These are phyloP conservation scores for Penicillium lagena DNA, from an alignment of 495 filamentous ascomycete species.

Conservation along the genomic window DNA sequence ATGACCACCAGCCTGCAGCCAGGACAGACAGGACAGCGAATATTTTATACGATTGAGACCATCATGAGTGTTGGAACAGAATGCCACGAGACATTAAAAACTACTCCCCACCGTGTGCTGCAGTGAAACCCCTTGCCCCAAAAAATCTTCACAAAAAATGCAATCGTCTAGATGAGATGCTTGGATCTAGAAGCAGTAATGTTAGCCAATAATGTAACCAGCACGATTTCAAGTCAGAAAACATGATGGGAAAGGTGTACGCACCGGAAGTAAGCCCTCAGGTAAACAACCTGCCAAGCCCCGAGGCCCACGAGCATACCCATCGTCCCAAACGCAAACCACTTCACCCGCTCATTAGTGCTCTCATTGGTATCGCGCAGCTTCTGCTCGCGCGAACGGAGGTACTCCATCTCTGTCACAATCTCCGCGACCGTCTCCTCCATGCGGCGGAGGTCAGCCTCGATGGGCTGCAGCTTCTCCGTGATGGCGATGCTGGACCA, in stretches of 20 bases:
- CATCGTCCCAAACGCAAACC: constrained; percentile 95
- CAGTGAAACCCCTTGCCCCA: constrained; percentile 3
- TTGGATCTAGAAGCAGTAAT: constrained; percentile 51
- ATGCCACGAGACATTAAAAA: constrained; percentile 26
- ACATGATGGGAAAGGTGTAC: constrained; percentile 9
- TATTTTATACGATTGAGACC: constrained; percentile 36
- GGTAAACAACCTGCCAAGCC: constrained; percentile 94
- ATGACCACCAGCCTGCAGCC: constrained; percentile 3
- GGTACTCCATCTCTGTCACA: constrained; percentile 86
- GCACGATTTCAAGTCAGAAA: too few relatives aligned
- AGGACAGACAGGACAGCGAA: constrained; percentile 17
- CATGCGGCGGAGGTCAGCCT: constrained; percentile 90
- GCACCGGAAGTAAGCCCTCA: constrained; percentile 93
- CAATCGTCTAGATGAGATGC: constrained; percentile 65
- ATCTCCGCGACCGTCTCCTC: constrained; percentile 81
- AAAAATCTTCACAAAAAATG: constrained; percentile 11
- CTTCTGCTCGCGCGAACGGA: constrained; percentile 84
- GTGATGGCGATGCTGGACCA: constrained; percentile 94
- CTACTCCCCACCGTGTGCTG: constrained; percentile 15
- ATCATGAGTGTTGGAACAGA: constrained; percentile 37
- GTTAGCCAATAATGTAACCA: too few relatives aligned
- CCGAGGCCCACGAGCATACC: constrained; percentile 86
- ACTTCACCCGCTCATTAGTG: constrained; percentile 97
- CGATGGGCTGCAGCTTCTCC: constrained; percentile 96
- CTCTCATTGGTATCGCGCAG: constrained; percentile 98